Evolutionary conservation across 805 yeast genomes (phyloP).

Genomic region (Saccharomycopsis sp.): DNA sequence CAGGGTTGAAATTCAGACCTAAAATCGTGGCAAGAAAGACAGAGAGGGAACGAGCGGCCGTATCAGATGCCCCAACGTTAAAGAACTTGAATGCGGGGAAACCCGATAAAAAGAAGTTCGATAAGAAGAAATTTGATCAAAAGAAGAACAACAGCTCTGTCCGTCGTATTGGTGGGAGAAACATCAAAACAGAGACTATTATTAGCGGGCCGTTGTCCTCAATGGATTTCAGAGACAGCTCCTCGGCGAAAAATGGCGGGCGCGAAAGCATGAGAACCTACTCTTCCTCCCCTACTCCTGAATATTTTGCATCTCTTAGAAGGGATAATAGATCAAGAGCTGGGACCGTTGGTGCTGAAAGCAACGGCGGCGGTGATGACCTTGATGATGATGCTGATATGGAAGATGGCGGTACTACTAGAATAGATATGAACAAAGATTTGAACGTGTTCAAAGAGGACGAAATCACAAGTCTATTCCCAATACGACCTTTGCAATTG

Average conservation of each 20-base stretch:
- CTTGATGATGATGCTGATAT: slow-evolving; percentile 22
- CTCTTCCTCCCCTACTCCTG: slow-evolving; percentile 29
- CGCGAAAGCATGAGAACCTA: slow-evolving; percentile 5
- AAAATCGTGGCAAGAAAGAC: slow-evolving; percentile 78
- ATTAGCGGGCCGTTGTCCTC: slow-evolving; percentile 62
- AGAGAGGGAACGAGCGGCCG: slow-evolving; percentile 75
- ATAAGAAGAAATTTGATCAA: slow-evolving; percentile 17
- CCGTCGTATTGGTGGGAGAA: slow-evolving; percentile 35
- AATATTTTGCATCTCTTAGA: slow-evolving; percentile 22
- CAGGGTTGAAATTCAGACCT: slow-evolving; percentile 65
- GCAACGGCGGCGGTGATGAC: too few relatives aligned
- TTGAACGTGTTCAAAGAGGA: slow-evolving; percentile 34
- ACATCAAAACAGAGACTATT: slow-evolving; percentile 48
- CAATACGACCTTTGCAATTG: slow-evolving; percentile 35
- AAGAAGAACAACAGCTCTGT: slow-evolving; percentile 31
- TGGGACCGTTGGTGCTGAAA: slow-evolving; percentile 11
- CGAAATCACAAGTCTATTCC: slow-evolving; percentile 31
- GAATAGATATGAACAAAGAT: slow-evolving; percentile 36
- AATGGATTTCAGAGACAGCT: slow-evolving; percentile 2
- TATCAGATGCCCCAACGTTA: slow-evolving; percentile 51
- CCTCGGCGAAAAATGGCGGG: background rate
- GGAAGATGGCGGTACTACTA: slow-evolving; percentile 28
- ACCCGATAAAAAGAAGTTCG: background rate
- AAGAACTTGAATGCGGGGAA: slow-evolving; percentile 21
- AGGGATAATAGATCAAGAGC: slow-evolving; percentile 16